Base-by-base conservation (phyloP, 2,329 filamentous ascomycete genomes). In the Tolypocladium tundrense region DNA sequence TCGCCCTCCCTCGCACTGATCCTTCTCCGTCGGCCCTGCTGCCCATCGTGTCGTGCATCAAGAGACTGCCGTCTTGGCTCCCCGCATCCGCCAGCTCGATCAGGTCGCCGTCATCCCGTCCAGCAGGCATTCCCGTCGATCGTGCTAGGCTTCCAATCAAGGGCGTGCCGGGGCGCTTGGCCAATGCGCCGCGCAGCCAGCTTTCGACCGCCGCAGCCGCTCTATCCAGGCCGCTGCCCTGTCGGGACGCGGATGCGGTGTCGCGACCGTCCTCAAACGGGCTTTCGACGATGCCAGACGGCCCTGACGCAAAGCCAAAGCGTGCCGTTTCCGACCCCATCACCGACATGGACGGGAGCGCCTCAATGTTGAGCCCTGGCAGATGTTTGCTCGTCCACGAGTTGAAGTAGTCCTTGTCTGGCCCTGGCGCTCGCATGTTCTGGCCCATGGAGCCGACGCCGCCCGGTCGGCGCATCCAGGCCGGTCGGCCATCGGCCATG, bases 151-250 rank as follows among this genome's bases (percentile, higher is more conserved):
- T 66, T 24, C 75, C 74, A n/a, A 76, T 60, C 33, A 75, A 71
- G 1, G 80, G 80, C n/a, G 80, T 82, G 24, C 73, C 72, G 1
- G 80, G 78, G 5, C 82, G 79, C 67, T 86, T 87, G 7, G 81
- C 77, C 60, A 91, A 90, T 42, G 96, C 86, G 61, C 91, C 90
- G 60, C 92, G 81, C 59, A 97, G 78, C 91, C 94, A 99, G 1
- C 87, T 88, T 73, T 97, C 94, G 37, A 97, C 86, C 2, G 88
- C 88, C 7, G 90, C 88, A 1, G 92, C 91, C 11, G 96, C 87
- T 62, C 92, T 89, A 66, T 96, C 91, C 3, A 97, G 76, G 1
- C 81, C 77, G 3, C 73, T 78, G 16, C 79, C 79, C 53, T 80
- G 77, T 54, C 75, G 72, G n/a, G 74, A 71, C 6, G 73, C 64